Evolutionary conservation across 1,284 basidiomycete genomes (phyloP), one percentile per base, ranked within the genome.

Genomic region (Apiotrichum gracile): DNA sequence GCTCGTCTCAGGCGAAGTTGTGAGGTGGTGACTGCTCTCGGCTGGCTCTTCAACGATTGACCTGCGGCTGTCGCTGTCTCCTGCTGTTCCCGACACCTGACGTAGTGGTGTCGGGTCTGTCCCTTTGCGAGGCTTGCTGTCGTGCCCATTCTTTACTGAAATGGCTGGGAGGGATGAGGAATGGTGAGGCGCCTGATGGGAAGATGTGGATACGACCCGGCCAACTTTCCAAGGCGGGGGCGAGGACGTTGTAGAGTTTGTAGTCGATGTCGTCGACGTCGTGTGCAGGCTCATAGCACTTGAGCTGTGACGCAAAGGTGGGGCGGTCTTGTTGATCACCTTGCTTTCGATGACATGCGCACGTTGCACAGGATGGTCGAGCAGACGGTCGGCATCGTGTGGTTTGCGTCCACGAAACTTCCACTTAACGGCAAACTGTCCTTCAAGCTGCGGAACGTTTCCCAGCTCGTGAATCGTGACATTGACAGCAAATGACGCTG

Each of bases 371-470:
- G 53, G 47, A 34, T 55, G 27, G 16, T 47, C 31, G 5, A 55
- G 49, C 17, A 57, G 26, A 12, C 40, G 33, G 12, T 59, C 57
- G 16, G 42, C 54, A 27, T 59, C 48, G 27, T 54, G 64, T 14
- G 68, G 66, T 16, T 54, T 53, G 35, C 59, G 61, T 4, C 68
- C 70, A 24, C 64, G 62, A 56, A 73, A 70, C 57, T 68, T 70
- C 65, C 66, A 73, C 9, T 55, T 51, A 3, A 67, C 64, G 3
- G 58, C 57, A 53, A 72, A 73, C 29, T 68, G 56, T 17, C 71
- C 71, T 22, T 61, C 55, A 10, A 71, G 48, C 49, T 70, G 68
- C 5, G 71, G 71, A 1, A 73, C 64, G 55, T 73, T 70, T n/a
- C 55, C 62, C 37, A 73, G 48, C 44, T 70, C 68, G 41, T 73